These are phyloP conservation scores for Dendrobium huoshanense DNA, from an alignment of 106 monocot genomes.

Conservation along the genomic window DNA sequence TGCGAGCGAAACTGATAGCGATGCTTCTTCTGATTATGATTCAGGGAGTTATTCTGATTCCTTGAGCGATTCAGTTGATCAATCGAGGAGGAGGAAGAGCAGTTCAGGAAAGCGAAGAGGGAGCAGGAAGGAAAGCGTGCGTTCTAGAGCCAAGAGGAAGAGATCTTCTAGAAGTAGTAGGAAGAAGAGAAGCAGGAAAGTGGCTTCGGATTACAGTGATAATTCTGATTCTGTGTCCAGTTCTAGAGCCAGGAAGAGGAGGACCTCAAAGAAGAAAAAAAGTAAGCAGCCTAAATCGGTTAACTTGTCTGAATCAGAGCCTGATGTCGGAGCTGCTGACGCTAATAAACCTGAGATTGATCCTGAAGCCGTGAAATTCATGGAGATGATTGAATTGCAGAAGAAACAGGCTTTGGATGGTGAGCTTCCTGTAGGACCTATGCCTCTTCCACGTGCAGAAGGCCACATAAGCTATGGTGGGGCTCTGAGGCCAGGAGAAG, in stretches of 20 bases:
- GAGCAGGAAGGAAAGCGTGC: slow-evolving; percentile 3
- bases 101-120: slow-evolving; percentile 7
- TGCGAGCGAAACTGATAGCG: slow-evolving; percentile 11
- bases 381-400: slow-evolving; percentile 75
- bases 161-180: neutral
- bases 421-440: slow-evolving; percentile 72
- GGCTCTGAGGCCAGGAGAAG: slow-evolving; percentile 92
- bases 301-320: slow-evolving; percentile 21
- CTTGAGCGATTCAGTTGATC: slow-evolving; percentile 9
- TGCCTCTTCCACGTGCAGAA: slow-evolving; percentile 80
- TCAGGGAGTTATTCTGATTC: slow-evolving; percentile 28
- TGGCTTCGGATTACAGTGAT: slow-evolving; percentile 27
- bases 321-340: slow-evolving; percentile 14
- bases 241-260: slow-evolving; percentile 18
- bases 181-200: slow-evolving; percentile 8
- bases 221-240: slow-evolving; percentile 22
- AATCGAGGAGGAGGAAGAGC: slow-evolving; percentile 4
- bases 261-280: slow-evolving; percentile 24
- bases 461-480: slow-evolving; percentile 98
- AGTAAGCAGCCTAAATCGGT: slow-evolving; percentile 26
- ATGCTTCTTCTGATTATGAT: slow-evolving; percentile 23
- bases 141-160: slow-evolving; percentile 2
- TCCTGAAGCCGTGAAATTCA: slow-evolving; percentile 53
- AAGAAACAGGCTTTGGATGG: slow-evolving; percentile 65
- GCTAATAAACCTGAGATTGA: slow-evolving; percentile 41